These are phyloP conservation scores for Ustilago cynodontis DNA, from an alignment of 1,284 basidiomycete species.

Conservation along the genomic window DNA sequence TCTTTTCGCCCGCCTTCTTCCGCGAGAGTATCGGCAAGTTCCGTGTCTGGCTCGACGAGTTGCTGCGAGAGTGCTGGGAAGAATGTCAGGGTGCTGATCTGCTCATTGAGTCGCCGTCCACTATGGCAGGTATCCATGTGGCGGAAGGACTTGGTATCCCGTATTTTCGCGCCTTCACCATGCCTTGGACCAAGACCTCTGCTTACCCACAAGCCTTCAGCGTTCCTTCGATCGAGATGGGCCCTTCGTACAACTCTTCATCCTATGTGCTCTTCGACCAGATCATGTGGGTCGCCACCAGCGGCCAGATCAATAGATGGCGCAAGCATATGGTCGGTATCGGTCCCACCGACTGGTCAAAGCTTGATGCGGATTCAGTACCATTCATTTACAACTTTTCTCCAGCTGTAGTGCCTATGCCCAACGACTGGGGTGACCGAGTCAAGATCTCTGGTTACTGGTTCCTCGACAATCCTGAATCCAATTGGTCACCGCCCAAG, in stretches of 20 bases:
- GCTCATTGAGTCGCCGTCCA: constrained; percentile 63
- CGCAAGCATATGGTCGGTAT: constrained; percentile 60
- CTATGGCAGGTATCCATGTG: constrained; percentile 66
- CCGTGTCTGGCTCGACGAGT: constrained; percentile 63
- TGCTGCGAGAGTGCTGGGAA: constrained; percentile 56
- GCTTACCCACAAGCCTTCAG: constrained; percentile 65
- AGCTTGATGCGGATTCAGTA: constrained; percentile 50
- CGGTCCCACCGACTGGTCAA: constrained; percentile 44
- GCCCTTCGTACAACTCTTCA: constrained; percentile 57
- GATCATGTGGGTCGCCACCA: constrained; percentile 63
- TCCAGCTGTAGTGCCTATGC: constrained; percentile 60
- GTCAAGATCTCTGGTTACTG: constrained; percentile 65
- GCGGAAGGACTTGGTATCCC: constrained; percentile 62
- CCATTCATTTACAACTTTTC: constrained; percentile 68
- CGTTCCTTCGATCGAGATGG: constrained; percentile 56
- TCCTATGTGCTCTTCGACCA: constrained; percentile 61
- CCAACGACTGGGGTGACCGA: constrained; percentile 62
- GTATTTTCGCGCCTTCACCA: constrained; percentile 67
- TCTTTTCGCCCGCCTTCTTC: constrained; percentile 57
- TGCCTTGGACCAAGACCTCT: constrained; percentile 64
- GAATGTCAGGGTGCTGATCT: constrained; percentile 63
- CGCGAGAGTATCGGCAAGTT: constrained; percentile 59
- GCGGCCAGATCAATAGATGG: constrained; percentile 65
- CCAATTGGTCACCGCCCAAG: constrained; percentile 75
- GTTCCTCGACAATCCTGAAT: constrained; percentile 71